These are phyloP conservation scores for Microstroma glucosiphilum DNA, from an alignment of 1,284 basidiomycete genomes.

Conservation along the genomic window DNA sequence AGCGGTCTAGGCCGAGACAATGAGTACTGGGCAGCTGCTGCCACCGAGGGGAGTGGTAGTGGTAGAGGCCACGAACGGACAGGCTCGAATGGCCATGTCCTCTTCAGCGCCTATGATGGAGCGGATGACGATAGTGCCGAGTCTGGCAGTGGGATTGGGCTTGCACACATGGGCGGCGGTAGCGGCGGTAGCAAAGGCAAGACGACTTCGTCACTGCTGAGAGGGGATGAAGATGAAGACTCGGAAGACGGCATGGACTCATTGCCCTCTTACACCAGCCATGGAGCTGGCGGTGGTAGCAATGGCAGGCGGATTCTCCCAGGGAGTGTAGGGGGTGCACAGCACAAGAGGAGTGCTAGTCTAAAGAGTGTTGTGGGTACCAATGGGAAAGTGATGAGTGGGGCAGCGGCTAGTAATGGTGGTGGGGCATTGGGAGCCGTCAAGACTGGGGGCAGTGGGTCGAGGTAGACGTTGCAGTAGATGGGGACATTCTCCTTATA, in stretches of 20 bases:
- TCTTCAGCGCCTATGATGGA: conserved; percentile 42
- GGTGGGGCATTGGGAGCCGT: conserved; percentile 3
- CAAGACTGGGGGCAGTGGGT: too few species aligned
- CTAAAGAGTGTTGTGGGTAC: conserved; percentile 4
- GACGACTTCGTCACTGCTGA: conserved; percentile 17
- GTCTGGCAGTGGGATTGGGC: not conserved
- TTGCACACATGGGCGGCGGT: not conserved
- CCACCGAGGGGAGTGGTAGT: conserved; percentile 16
- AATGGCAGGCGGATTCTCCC: not conserved
- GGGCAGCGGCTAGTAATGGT: not conserved
- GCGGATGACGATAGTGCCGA: conserved; percentile 32
- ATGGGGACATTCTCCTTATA: too few species aligned
- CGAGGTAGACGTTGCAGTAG: not conserved
- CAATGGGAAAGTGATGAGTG: conserved; percentile 3
- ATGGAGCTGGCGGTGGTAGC: not conserved
- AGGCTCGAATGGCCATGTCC: conserved; percentile 26
- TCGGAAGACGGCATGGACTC: conserved; percentile 5
- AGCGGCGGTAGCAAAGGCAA: not conserved
- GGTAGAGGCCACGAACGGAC: conserved; percentile 18
- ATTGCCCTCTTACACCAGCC: not conserved
- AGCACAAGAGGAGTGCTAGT: not conserved
- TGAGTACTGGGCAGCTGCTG: conserved; percentile 21
- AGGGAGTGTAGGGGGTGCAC: not conserved
- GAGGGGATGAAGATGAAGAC: conserved; percentile 32
- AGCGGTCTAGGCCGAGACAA: conserved; percentile 11